phyloP scores from a whole-genome alignment of 805 yeast genomes.

The Zygoascus biomembranicola region DNA sequence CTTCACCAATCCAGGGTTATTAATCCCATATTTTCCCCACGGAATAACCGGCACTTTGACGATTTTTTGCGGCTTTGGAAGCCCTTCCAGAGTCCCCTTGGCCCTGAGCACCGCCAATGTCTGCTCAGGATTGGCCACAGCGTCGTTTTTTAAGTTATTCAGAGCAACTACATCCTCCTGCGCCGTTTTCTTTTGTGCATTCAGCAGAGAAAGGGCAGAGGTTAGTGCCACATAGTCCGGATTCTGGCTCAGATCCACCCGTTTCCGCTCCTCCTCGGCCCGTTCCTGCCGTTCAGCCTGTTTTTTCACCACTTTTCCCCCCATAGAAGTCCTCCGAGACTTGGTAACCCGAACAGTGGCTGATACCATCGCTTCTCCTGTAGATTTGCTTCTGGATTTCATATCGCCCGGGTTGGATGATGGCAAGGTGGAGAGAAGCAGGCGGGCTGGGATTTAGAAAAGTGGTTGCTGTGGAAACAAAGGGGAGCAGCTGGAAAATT shows the following conservation, averaged over 20 bases:
- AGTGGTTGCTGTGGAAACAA: background rate
- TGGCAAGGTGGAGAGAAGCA: background rate
- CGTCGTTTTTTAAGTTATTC: conserved; percentile 18
- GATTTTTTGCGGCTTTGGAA: conserved; percentile 22
- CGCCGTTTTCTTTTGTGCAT: conserved; percentile 20
- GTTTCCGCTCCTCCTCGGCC: background rate
- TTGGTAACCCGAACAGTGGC: background rate
- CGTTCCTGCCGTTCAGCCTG: background rate
- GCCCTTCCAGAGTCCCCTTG: conserved; percentile 7
- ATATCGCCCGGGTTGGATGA: background rate
- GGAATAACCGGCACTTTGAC: conserved; percentile 24
- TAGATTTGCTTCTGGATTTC: background rate
- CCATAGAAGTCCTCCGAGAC: background rate
- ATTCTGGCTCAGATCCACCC: conserved; percentile 7
- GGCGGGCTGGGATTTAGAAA: background rate
- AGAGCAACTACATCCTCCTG: conserved; percentile 20
- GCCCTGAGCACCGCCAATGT: conserved; percentile 16
- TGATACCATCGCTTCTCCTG: background rate
- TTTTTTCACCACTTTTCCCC: background rate
- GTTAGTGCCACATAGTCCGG: conserved; percentile 26
- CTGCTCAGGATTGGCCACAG: conserved; percentile 21
- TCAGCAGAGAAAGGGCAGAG: conserved; percentile 22
- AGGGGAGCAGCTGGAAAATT: too few relatives aligned
- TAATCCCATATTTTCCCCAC: conserved; percentile 28
- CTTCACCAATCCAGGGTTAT: conserved; percentile 21